Conservation (phyloP, 2,329 filamentous ascomycete genomes). For the Penicillium sp. region DNA sequence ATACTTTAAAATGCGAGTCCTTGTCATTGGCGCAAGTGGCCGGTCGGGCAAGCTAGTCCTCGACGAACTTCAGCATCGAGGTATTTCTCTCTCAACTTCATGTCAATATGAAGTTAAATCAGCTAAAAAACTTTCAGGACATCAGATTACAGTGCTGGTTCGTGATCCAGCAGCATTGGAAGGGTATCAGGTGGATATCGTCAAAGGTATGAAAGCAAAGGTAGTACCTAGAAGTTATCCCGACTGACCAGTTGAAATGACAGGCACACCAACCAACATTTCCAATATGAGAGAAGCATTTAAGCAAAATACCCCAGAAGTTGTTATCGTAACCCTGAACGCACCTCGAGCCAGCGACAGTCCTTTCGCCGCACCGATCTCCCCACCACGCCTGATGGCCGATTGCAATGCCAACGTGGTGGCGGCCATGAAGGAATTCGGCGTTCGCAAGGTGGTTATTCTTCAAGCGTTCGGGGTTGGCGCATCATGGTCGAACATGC, state of each 20-base stretch:
- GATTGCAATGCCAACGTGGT: constrained; percentile 43
- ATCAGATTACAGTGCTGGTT: constrained; percentile 43
- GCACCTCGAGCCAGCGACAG: constrained; percentile 49
- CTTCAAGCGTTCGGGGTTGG: constrained; percentile 55
- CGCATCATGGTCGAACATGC: constrained; percentile 45
- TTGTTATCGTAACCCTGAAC: constrained; percentile 53
- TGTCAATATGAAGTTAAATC: too few species aligned
- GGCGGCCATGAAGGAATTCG: constrained; percentile 39
- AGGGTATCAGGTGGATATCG: constrained; percentile 20
- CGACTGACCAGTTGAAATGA: neutral
- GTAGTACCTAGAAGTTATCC: neutral
- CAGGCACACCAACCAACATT: constrained; percentile 23
- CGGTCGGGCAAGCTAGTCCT: constrained; percentile 48
- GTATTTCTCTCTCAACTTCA: constrained; percentile 1
- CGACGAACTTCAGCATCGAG: constrained; percentile 39
- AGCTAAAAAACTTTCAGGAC: constrained; percentile 15
- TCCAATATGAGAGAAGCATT: constrained; percentile 23
- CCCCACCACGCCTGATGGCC: constrained; percentile 50
- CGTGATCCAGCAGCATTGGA: constrained; percentile 31
- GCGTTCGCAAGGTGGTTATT: constrained; percentile 47
- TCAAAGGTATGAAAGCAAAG: constrained; percentile 16
- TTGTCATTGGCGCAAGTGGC: constrained; percentile 48
- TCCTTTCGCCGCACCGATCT: constrained; percentile 50
- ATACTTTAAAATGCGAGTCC: constrained; percentile 25
- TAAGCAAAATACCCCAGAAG: constrained; percentile 22